A percentile compares a stretch with the other conserved stretches of the same genome.
These are phyloP conservation scores for Pyrenula massariospora DNA, from an alignment of 495 filamentous ascomycete genomes.

Conservation along the genomic window DNA sequence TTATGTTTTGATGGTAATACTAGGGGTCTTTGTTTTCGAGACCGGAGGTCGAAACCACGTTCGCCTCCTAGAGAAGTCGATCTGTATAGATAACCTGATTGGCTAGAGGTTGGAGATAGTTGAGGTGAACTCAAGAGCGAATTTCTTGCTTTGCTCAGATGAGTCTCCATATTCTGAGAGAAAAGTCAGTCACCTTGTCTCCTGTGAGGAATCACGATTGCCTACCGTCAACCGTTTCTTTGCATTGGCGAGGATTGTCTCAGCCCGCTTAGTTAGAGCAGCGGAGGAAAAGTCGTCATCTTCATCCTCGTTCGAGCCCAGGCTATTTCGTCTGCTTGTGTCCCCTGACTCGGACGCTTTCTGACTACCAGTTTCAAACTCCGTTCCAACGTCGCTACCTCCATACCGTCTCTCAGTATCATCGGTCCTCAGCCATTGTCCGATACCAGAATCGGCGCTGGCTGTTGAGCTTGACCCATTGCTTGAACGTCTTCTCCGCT, in stretches of 20 bases:
- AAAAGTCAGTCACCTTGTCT: conserved; percentile 8
- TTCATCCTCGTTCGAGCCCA: conserved; percentile 11
- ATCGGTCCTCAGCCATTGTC: background rate
- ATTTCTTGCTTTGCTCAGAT: conserved; percentile 67
- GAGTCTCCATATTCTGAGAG: conserved; percentile 78
- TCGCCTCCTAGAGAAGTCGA: background rate
- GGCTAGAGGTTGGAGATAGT: background rate
- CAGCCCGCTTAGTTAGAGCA: conserved; percentile 69
- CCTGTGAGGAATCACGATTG: background rate
- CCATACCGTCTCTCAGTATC: conserved; percentile 1
- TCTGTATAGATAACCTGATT: background rate
- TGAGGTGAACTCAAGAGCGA: conserved; percentile 35
- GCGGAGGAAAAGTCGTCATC: conserved; percentile 52
- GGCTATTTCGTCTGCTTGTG: conserved; percentile 2
- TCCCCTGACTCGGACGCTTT: conserved; percentile 2
- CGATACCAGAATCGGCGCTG: background rate
- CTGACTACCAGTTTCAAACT: conserved; percentile 1
- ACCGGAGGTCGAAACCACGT: background rate
- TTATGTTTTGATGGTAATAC: background rate
- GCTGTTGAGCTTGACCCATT: background rate
- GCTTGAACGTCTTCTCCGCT: background rate
- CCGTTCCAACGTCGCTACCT: background rate
- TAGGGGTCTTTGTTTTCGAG: background rate
- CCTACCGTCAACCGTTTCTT: conserved; percentile 79
- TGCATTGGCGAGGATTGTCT: conserved; percentile 81